Evolutionary conservation across 2,329 filamentous ascomycete species (phyloP), one percentile per base, ranked within the genome.

Genomic region (Dothideomycetes sp.): DNA sequence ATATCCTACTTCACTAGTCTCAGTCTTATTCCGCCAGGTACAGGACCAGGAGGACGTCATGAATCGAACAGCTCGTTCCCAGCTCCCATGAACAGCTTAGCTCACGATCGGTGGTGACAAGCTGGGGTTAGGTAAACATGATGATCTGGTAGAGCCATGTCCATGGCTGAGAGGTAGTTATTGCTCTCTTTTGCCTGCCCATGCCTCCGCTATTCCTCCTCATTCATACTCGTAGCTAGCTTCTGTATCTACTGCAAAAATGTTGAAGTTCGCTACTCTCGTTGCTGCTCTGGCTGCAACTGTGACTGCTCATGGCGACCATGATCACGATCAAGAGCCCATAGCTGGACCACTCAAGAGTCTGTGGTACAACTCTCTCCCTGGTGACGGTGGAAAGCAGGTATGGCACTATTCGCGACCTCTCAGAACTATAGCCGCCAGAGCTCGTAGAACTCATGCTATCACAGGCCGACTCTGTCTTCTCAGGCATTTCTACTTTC

Each of bases 401-500:
- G 82, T 84, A 52, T 36, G 64, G n/a, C n/a, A n/a, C n/a, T n/a
- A n/a, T n/a, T n/a, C n/a, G n/a, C n/a, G n/a, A n/a, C n/a, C n/a
- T n/a, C n/a, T n/a, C n/a, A n/a, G n/a, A n/a, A n/a, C n/a, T n/a
- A n/a, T n/a, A n/a, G n/a, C n/a, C n/a, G n/a, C n/a, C n/a, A n/a
- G n/a, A n/a, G n/a, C n/a, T n/a, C n/a, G n/a, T n/a, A n/a, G n/a
- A 22, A 32, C n/a, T 17, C 19, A n/a, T 5, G 10, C 10, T 16
- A 16, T n/a, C 4, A 12, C 45, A 88, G 81, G 84, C 84, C 44
- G 84, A 93, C 58, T 87, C 84, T 1, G 84, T 91, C 42, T 93
- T 91, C 63, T 89, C 83, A 1, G 85, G 85, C 19, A 91, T 93
- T 53, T 83, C 81, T 1, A 93, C 85, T 5, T 91, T 91, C 55